Evolutionary conservation across 352 stramenopile species (phyloP).

Genomic region (Phytopythium ostracodes): DNA sequence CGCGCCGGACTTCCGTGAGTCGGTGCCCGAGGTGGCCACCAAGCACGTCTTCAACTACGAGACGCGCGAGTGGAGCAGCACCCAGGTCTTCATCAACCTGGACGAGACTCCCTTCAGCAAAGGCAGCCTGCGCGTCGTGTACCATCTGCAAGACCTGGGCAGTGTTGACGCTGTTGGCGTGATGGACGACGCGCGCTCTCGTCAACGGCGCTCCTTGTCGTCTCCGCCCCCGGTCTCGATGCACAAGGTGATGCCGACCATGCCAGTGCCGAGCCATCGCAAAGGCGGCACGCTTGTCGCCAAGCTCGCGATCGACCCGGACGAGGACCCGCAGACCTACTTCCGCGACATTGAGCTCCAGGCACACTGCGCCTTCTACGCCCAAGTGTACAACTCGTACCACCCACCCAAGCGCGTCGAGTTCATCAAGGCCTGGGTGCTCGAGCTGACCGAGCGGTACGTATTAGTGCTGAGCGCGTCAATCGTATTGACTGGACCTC

Average conservation of each 20-base stretch:
- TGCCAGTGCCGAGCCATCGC: background rate
- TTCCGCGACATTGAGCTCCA: slow-evolving; percentile 88
- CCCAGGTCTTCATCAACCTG: slow-evolving; percentile 61
- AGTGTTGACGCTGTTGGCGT: slow-evolving; percentile 12
- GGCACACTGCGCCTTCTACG: slow-evolving; percentile 81
- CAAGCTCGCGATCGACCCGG: slow-evolving; percentile 84
- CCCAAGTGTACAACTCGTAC: slow-evolving; percentile 85
- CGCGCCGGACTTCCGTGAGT: slow-evolving; percentile 54
- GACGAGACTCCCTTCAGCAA: slow-evolving; percentile 84
- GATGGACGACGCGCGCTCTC: slow-evolving; percentile 6
- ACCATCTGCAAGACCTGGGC: slow-evolving; percentile 71
- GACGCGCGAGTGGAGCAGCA: slow-evolving; percentile 66
- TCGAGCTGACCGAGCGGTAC: slow-evolving; percentile 65
- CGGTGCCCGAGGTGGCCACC: slow-evolving; percentile 52
- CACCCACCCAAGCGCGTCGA: slow-evolving; percentile 76
- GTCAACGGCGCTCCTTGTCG: slow-evolving; percentile 18
- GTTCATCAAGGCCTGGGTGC: slow-evolving; percentile 82
- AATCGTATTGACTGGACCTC: background rate
- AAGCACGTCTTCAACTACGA: slow-evolving; percentile 84
- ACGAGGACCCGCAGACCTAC: slow-evolving; percentile 86
- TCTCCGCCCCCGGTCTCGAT: slow-evolving; percentile 10
- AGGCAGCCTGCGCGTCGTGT: slow-evolving; percentile 74
- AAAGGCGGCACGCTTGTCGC: slow-evolving; percentile 63
- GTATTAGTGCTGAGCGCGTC: background rate
- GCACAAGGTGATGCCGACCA: slow-evolving; percentile 1